A percentile compares a stretch with the other conserved stretches of the same genome.
These are phyloP conservation scores for Metschnikowia vanudenii DNA, from an alignment of 805 yeast genomes.

Conservation along the genomic window DNA sequence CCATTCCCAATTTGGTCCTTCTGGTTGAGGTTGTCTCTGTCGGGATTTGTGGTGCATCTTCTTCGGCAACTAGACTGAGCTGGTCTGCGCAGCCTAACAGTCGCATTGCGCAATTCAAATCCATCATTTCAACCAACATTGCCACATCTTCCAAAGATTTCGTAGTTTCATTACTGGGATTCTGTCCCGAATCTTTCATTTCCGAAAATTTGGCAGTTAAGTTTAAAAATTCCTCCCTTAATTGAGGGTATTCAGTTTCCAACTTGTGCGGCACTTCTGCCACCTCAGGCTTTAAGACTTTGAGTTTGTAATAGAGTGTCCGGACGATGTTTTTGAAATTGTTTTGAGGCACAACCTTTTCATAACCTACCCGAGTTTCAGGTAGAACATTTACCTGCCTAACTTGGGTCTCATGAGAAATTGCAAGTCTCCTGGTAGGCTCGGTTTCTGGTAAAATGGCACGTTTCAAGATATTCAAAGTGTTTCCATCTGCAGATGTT, in stretches of 20 bases:
- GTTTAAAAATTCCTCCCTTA: neutral
- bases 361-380: no score
- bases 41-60: no score
- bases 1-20: neutral
- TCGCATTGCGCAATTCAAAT: conserved; percentile 1
- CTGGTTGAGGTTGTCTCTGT: no score
- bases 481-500: no score
- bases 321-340: neutral
- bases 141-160: neutral
- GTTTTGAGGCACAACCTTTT: neutral
- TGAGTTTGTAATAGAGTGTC: neutral
- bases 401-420: no score
- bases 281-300: neutral
- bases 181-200: neutral
- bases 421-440: no score
- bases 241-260: neutral
- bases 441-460: no score
- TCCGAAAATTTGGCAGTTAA: neutral
- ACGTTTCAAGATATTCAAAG: no score
- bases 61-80: neutral
- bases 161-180: neutral
- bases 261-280: neutral
- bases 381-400: no score
- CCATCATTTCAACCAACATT: conserved; percentile 1
- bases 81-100: neutral